These are phyloP conservation scores for Xerophyta viscosa DNA, from an alignment of 106 monocot genomes.

Conservation along the genomic window DNA sequence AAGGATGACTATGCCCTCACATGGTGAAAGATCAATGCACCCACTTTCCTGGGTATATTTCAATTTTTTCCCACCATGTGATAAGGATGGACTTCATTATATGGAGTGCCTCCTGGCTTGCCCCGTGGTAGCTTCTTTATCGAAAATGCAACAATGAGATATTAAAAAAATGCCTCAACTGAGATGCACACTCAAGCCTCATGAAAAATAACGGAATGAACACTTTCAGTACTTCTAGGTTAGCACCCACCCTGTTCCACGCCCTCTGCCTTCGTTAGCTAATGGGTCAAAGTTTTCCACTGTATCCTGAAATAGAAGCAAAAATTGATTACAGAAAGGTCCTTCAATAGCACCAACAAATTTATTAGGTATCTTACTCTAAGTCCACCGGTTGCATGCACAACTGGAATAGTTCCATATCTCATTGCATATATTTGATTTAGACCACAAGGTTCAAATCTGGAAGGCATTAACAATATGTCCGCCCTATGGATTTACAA, in stretches of 20 bases:
- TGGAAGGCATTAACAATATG: constrained; percentile 93
- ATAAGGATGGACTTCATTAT: too few relatives aligned
- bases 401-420: constrained; percentile 88
- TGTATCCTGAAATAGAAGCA: constrained; percentile 50
- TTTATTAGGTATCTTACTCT: constrained; percentile 58
- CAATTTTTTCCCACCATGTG: too few relatives aligned
- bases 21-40: too few relatives aligned
- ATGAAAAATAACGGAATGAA: not conserved
- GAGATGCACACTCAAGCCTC: not conserved
- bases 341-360: too few relatives aligned
- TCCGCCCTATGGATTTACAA: constrained; percentile 58
- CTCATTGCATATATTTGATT: constrained; percentile 95
- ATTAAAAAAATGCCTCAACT: too few relatives aligned
- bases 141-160: too few relatives aligned
- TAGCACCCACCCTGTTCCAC: constrained; percentile 68
- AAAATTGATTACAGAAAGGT: too few relatives aligned
- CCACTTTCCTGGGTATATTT: too few relatives aligned
- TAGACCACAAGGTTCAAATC: constrained; percentile 93
- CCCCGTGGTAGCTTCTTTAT: too few relatives aligned
- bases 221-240: not conserved
- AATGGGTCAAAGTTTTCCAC: constrained; percentile 73
- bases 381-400: constrained; percentile 76
- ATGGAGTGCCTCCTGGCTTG: too few relatives aligned
- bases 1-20: too few relatives aligned
- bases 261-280: constrained; percentile 41